Base-by-base conservation (phyloP, 495 filamentous ascomycete genomes). In the Bacidia rubella region DNA sequence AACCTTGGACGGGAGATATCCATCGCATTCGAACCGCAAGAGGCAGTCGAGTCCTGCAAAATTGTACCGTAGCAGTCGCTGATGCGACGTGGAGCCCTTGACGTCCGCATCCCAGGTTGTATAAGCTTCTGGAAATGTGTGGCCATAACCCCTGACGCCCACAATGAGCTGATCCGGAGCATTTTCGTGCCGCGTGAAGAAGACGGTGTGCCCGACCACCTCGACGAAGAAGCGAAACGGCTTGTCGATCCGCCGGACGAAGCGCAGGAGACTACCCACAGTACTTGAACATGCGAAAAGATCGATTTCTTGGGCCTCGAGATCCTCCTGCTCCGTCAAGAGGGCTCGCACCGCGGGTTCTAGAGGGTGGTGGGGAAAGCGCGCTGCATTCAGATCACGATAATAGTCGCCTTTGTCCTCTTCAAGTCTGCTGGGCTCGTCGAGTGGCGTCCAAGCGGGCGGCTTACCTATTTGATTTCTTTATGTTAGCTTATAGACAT, bases 21-120 rank as follows among this genome's bases (percentile, higher is more conserved):
- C 83, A 57, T 88, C 83, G 2, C 65, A 68, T 54, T 80, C 80
- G 46, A 75, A 82, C 1, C 84, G 70, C 1, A 88, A 64, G 0
- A 82, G 46, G 43, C 70, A 74, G 0, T 68, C 66, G 26, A 83
- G 52, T 0, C 73, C 77, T 2, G 61, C 76, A 50, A 88, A 76
- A 0, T 66, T 51, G 62, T 83, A 86, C 17, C 66, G 62, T 1
- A 86, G 57, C 20, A 85, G 53, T 0, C 83, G 70, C 52, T 86
- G 81, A 52, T 85, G 81, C 0, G 79, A 79, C 27, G 67, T 67
- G 0, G 76, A 83, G 10, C 68, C 69, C 44, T 64, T 65, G 24
- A 76, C 68, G 11, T 65, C 68, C 0, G 52, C 2, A 7, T 71
- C 66, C 75, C 79, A 80, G 1, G 73, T 76, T 1, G 83, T 86